Evolutionary conservation across 2,329 filamentous ascomycete species (phyloP).

Genomic region (Cladorrhinum sp.): DNA sequence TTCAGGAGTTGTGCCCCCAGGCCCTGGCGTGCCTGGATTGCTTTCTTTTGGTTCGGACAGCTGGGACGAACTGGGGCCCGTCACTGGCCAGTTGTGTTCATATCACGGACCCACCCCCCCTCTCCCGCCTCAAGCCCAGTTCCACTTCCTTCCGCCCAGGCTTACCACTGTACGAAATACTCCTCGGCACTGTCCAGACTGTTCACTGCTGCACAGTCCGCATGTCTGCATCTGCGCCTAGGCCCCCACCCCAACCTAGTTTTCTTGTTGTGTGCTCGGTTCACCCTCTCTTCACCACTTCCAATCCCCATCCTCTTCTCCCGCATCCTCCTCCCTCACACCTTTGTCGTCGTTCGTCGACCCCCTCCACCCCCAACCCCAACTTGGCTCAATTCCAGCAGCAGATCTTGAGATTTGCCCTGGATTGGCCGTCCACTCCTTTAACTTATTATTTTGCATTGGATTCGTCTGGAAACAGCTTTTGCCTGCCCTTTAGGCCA

Average conservation of each 20-base stretch:
- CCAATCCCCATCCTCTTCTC: slow-evolving; percentile 23
- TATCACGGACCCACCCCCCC: slow-evolving; percentile 8
- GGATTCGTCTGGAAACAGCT: slow-evolving; percentile 27
- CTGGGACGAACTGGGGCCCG: neutral
- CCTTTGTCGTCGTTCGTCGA: slow-evolving; percentile 30
- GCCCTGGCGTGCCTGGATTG: neutral
- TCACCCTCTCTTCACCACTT: slow-evolving; percentile 17
- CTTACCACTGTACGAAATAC: slow-evolving; percentile 16
- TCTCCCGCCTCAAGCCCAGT: slow-evolving; percentile 6
- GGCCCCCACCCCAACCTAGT: slow-evolving; percentile 20
- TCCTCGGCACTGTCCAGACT: slow-evolving; percentile 3
- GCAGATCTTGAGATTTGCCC: slow-evolving; percentile 50
- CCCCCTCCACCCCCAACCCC: slow-evolving; percentile 27
- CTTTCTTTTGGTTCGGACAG: slow-evolving; percentile 1
- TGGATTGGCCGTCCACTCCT: slow-evolving; percentile 62
- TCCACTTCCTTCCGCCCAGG: slow-evolving; percentile 21
- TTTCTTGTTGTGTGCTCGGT: slow-evolving; percentile 12
- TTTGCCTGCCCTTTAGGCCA: slow-evolving; percentile 20
- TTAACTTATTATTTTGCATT: slow-evolving; percentile 33
- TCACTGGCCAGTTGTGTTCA: slow-evolving; percentile 2
- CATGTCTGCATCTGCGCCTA: slow-evolving; percentile 1
- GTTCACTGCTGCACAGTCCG: slow-evolving; percentile 1
- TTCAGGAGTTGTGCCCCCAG: neutral
- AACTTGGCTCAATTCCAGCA: slow-evolving; percentile 56
- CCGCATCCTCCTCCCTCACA: slow-evolving; percentile 24